A percentile compares a stretch with the other conserved stretches of the same genome.
phyloP scores from a whole-genome alignment of 768 basidiomycete species.

The Lactarius quietus region DNA sequence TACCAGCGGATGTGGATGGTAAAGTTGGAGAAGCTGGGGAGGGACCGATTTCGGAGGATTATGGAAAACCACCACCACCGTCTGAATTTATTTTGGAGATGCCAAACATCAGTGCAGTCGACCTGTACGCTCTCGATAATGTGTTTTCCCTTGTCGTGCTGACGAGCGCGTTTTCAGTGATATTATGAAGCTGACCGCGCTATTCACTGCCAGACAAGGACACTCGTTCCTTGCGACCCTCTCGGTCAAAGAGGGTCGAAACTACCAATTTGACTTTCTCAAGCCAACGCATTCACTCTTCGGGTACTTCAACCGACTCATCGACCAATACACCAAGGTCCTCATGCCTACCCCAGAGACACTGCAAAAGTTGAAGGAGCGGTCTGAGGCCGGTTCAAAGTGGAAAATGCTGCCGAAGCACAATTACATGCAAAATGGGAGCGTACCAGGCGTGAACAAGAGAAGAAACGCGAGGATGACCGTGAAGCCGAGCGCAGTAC shows the following conservation, averaged over 20 bases:
- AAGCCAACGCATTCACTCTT: constrained; percentile 95
- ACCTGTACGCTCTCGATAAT: constrained; percentile 64
- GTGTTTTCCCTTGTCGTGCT: not conserved
- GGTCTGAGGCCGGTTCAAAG: constrained; percentile 59
- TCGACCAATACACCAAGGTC: constrained; percentile 93
- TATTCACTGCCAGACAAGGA: constrained; percentile 92
- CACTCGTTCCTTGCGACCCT: constrained; percentile 81
- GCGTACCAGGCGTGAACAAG: constrained; percentile 73
- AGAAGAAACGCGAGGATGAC: constrained; percentile 84
- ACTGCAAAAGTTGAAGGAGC: constrained; percentile 64
- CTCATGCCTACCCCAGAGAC: constrained; percentile 77
- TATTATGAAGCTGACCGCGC: constrained; percentile 92
- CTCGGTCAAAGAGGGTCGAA: constrained; percentile 85
- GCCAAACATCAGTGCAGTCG: constrained; percentile 83
- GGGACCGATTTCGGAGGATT: constrained; percentile 40
- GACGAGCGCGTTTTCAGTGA: constrained; percentile 50
- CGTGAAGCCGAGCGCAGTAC: constrained; percentile 85
- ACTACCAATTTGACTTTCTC: constrained; percentile 98
- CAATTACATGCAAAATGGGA: constrained; percentile 87
- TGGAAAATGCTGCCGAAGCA: constrained; percentile 80
- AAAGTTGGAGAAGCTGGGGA: constrained; percentile 13
- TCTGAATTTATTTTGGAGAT: constrained; percentile 82
- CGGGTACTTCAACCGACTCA: constrained; percentile 94
- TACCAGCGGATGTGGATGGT: constrained; percentile 29
- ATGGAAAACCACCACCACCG: constrained; percentile 72